Base-by-base conservation (phyloP, 768 basidiomycete genomes). In the Podaxis mareebaensis region DNA sequence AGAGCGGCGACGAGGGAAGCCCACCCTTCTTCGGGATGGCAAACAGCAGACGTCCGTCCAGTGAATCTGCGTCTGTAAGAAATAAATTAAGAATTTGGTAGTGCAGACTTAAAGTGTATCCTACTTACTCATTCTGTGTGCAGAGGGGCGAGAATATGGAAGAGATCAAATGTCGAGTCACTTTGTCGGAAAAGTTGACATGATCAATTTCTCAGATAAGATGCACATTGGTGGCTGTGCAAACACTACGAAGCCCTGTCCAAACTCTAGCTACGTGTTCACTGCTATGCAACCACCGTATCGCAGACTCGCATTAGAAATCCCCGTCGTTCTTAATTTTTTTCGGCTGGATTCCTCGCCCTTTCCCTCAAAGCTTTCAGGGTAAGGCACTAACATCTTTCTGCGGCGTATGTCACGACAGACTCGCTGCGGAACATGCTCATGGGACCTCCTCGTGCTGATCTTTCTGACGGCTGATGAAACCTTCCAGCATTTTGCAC, bases 1-100 rank as follows among this genome's bases (percentile, higher is more conserved):
- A 40, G 53, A 63, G 44, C 20, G 57, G 10, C 46, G 17, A 53
- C 30, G 51, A 13, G 33, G 48, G 54, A 44, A 42, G 69, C 67
- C 53, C 66, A 89, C 96, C 96, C 86, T 99, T 99, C 82, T 99
- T 99, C 1, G 96, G 96, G 68, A 99, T 93, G 8, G 96, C 96
- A 68, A 99, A 96, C 42, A 99, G 81, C 65, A 96, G 72, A 48
- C 95, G 86, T 53, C 93, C 95, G 65, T 93, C 83, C 59, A 99
- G 83, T 20, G 88, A 77, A 67, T 95, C 92, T n/a, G 83, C 73
- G 73, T 95, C 88, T 85, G n/a, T n/a, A 67, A 24, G 12, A 12
- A 49, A 53, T 20, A 54, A 40, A 11, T 49, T 53, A 10, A 44
- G 38, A 24, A 55, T 11, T 28, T 13, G 56, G 15, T 55, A 11